These are phyloP conservation scores for Miscanthus lutarioriparius DNA, from an alignment of 176 grass and related monocot genomes.

Conservation along the genomic window DNA sequence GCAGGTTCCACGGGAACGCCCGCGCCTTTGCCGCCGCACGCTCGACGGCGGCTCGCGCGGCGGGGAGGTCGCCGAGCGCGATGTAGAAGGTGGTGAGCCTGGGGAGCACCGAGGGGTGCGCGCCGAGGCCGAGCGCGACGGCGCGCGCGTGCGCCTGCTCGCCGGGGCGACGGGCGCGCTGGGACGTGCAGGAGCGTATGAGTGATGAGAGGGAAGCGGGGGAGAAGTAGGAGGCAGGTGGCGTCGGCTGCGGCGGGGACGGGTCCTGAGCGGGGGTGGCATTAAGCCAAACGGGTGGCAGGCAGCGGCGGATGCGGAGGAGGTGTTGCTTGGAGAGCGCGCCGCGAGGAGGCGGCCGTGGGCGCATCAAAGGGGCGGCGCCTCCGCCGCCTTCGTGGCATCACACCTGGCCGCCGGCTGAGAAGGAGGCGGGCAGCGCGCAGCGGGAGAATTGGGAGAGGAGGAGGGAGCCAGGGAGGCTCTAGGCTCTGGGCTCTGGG, in stretches of 20 bases:
- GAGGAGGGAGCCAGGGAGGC: background rate
- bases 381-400: conserved; percentile 33
- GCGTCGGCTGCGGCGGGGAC: background rate
- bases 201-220: conserved; percentile 35
- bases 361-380: conserved; percentile 46
- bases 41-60: conserved; percentile 40
- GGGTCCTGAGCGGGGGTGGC: background rate
- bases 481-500: background rate
- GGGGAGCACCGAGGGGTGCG: conserved; percentile 49
- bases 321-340: conserved; percentile 36
- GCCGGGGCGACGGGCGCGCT: conserved; percentile 21
- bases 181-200: conserved; percentile 35
- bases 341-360: conserved; percentile 18
- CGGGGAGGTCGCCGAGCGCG: conserved; percentile 11
- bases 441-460: background rate
- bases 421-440: conserved; percentile 18
- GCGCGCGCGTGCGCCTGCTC: conserved; percentile 52
- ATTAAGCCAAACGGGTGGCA: conserved; percentile 51
- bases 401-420: conserved; percentile 39
- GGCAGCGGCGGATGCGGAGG: conserved; percentile 52
- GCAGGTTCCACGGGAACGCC: conserved; percentile 64
- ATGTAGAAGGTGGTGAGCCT: conserved; percentile 51
- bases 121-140: conserved; percentile 41
- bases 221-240: background rate
- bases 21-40: conserved; percentile 21